Percentiles rank a stretch among this genome's conserved stretches.
phyloP scores from a whole-genome alignment of 768 basidiomycete species.

The Leccinum sublutescens region DNA sequence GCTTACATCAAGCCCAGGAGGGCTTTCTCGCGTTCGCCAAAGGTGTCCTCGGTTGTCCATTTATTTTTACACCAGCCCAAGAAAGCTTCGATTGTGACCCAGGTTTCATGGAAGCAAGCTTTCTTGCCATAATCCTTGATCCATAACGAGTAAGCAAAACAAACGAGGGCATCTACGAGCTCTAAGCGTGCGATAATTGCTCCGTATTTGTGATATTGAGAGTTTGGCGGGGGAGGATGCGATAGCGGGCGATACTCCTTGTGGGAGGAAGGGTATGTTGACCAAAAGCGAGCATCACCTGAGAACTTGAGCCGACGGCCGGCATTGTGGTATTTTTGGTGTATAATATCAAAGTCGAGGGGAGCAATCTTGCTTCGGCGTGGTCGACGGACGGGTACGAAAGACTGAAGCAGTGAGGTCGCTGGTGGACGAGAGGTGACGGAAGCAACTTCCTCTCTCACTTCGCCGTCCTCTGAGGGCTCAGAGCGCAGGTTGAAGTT shows the following conservation, averaged over 20 bases:
- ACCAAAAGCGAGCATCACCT: constrained; percentile 76
- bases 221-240: constrained; percentile 62
- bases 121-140: constrained; percentile 62
- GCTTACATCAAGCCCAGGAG: constrained; percentile 82
- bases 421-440: constrained; percentile 24
- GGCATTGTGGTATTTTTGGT: constrained; percentile 66
- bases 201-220: constrained; percentile 72
- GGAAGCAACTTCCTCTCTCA: constrained; percentile 38
- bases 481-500: constrained; percentile 36
- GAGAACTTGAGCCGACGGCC: constrained; percentile 83
- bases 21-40: constrained; percentile 51
- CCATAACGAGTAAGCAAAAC: constrained; percentile 85
- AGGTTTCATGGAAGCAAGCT: constrained; percentile 57
- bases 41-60: constrained; percentile 48
- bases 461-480: constrained; percentile 46
- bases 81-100: constrained; percentile 68
- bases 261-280: constrained; percentile 63
- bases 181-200: constrained; percentile 76
- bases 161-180: constrained; percentile 76
- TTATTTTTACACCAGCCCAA: constrained; percentile 72
- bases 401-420: constrained; percentile 33
- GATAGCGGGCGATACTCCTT: constrained; percentile 62
- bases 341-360: constrained; percentile 55
- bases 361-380: constrained; percentile 53
- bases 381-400: constrained; percentile 64